Base-by-base conservation (phyloP, 768 basidiomycete genomes). In the Psilocybe sp. region DNA sequence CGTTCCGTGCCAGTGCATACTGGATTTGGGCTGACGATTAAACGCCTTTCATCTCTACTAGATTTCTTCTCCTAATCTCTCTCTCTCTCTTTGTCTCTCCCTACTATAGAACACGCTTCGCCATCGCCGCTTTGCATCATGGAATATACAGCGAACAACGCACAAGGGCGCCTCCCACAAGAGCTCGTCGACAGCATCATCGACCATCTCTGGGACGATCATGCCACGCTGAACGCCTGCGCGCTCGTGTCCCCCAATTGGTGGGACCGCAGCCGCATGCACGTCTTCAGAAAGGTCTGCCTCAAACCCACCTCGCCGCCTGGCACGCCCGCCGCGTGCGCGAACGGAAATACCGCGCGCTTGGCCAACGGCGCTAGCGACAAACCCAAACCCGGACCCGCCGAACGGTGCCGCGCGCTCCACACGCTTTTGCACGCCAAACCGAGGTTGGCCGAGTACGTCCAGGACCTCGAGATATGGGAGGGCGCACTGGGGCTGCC, bases 151-250 rank as follows among this genome's bases (percentile, higher is more conserved):
- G 37, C 46, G 23, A 39, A 41, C 16, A 49, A 43, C 16, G 38
- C 54, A 41, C 42, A 58, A 15, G 59, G 57, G 20, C 57, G 49
- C 32, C 66, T 76, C 9, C 75, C 75, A 1, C 75, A 77, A 56
- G 75, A 77, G 56, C 69, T 76, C 38, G 65, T 73, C n/a, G 76
- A 77, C 65, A 60, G 70, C 48, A 71, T 76, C 55, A 64, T 78
- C 59, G 76, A 76, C 64, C 65, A 75, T 52, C 63, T 77, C 33
- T 58, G 69, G 58, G 64, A 70, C 54, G 68, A 74, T 48, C 53
- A 52, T 15, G 3, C 45, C 36, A 53, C 68, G 15, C 58, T 76
- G 40, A 56, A 45, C 38, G 48, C 49, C 34, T 77, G 75, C 50
- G 63, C 74, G 3, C 64, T 66, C 43, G 71, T 75, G 2, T 68